Conservation (phyloP, 2,329 filamentous ascomycete genomes). For the Tolypocladium nubicola region DNA sequence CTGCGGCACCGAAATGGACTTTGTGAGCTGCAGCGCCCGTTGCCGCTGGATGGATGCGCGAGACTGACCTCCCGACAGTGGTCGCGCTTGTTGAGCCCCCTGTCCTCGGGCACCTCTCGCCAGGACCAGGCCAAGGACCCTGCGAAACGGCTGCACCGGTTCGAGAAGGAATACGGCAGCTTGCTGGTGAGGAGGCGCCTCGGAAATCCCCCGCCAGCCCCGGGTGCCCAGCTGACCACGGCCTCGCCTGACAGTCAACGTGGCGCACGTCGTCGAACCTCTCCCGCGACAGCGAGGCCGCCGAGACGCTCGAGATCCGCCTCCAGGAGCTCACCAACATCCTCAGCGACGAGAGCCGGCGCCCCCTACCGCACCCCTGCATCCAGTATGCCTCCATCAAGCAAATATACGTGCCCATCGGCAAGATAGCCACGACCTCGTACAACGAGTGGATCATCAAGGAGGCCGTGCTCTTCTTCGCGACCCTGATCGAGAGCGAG, state of each 20-base stretch:
- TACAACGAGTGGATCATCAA: slow-evolving; percentile 79
- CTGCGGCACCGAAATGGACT: slow-evolving; percentile 18
- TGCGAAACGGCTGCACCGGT: slow-evolving; percentile 52
- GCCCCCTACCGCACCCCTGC: slow-evolving; percentile 83
- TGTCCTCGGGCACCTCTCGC: slow-evolving; percentile 43
- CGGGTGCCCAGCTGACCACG: not conserved
- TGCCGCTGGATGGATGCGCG: not conserved
- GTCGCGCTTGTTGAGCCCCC: slow-evolving; percentile 56
- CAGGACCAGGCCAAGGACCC: slow-evolving; percentile 54
- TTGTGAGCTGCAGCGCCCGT: not conserved
- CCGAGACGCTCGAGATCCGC: slow-evolving; percentile 50
- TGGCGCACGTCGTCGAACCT: slow-evolving; percentile 54
- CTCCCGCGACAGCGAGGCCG: slow-evolving; percentile 47
- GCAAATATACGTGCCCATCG: slow-evolving; percentile 81
- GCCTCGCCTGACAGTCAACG: slow-evolving; percentile 27
- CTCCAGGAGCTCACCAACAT: slow-evolving; percentile 58
- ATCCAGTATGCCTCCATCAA: slow-evolving; percentile 77
- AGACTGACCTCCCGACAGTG: slow-evolving; percentile 31
- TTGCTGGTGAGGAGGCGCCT: slow-evolving; percentile 37
- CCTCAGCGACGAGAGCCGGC: slow-evolving; percentile 79
- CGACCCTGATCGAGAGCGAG: slow-evolving; percentile 88
- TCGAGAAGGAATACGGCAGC: slow-evolving; percentile 55
- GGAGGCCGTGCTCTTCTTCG: slow-evolving; percentile 78
- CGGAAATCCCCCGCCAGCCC: not conserved
- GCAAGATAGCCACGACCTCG: slow-evolving; percentile 77